A percentile compares a stretch with the other conserved stretches of the same genome.
Evolutionary conservation across 345 rosid genomes (phyloP).

Genomic region (Acer yangbiense): DNA sequence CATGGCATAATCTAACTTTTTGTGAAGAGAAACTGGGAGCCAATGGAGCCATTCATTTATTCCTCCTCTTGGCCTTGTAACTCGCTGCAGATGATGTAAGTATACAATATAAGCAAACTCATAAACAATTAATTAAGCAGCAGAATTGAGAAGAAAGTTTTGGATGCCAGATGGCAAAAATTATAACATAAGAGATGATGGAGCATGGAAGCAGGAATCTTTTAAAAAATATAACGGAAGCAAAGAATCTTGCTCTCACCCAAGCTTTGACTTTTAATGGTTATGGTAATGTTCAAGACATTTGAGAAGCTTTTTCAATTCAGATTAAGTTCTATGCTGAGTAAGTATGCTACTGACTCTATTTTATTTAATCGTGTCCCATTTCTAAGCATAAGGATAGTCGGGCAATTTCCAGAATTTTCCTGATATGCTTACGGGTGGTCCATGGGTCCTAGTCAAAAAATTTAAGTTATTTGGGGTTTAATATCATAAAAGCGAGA

Average conservation of each 20-base stretch:
- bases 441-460: neutral
- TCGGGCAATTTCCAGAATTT: neutral
- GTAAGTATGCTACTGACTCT: neutral
- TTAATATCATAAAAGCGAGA: neutral
- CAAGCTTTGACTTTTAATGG: neutral
- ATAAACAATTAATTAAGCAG: conserved; percentile 1
- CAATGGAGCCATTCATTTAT: conserved; percentile 89
- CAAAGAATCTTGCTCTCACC: neutral
- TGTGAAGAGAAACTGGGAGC: conserved; percentile 89
- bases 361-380: neutral
- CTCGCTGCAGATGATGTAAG: conserved; percentile 52
- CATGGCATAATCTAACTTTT: conserved; percentile 55
- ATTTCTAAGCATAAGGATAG: neutral
- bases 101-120: conserved; percentile 7
- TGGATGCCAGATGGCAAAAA: neutral
- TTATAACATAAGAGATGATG: neutral
- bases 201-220: neutral
- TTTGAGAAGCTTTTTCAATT: neutral
- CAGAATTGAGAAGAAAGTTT: neutral
- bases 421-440: neutral
- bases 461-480: neutral
- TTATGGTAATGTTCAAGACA: neutral
- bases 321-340: neutral
- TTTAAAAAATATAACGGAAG: neutral
- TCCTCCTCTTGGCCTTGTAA: conserved; percentile 95